A percentile compares a stretch with the other conserved stretches of the same genome.
Conservation (phyloP, 2,329 filamentous ascomycete genomes). For the Huntiella abstrusa region DNA sequence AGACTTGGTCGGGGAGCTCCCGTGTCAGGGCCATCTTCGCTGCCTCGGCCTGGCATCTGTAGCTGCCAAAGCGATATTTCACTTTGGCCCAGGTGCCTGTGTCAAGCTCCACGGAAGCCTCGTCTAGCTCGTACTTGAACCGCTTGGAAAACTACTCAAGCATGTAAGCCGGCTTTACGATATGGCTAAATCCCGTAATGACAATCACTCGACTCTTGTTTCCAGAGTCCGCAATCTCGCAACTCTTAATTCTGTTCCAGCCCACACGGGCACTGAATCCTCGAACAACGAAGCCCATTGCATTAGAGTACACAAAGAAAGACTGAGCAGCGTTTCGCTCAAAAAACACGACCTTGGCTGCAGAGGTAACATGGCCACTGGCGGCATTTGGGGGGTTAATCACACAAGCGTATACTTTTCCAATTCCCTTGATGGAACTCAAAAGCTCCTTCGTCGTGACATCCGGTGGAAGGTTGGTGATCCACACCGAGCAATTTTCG, state of each 20-base stretch:
- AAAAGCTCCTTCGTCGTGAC: slow-evolving; percentile 27
- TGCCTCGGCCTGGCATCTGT: slow-evolving; percentile 33
- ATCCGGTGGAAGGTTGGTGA: slow-evolving; percentile 29
- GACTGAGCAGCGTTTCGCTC: slow-evolving; percentile 20
- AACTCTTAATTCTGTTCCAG: slow-evolving; percentile 30
- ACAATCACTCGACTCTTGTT: slow-evolving; percentile 29
- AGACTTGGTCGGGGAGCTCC: slow-evolving; percentile 5
- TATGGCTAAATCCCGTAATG: slow-evolving; percentile 24
- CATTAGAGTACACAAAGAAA: slow-evolving; percentile 15
- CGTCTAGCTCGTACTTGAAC: slow-evolving; percentile 30
- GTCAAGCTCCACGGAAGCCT: slow-evolving; percentile 18
- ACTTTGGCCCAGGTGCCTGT: slow-evolving; percentile 18
- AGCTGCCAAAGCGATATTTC: slow-evolving; percentile 36
- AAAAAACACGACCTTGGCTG: slow-evolving; percentile 33
- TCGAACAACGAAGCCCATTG: slow-evolving; percentile 20
- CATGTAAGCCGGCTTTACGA: slow-evolving; percentile 26
- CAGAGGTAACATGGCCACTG: slow-evolving; percentile 20
- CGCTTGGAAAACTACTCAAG: slow-evolving; percentile 22
- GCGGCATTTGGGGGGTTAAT: slow-evolving; percentile 29
- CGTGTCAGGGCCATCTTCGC: slow-evolving; percentile 21
- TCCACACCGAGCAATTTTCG: slow-evolving; percentile 32
- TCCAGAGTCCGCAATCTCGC: slow-evolving; percentile 15
- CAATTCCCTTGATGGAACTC: slow-evolving; percentile 23
- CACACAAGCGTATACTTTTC: slow-evolving; percentile 31
- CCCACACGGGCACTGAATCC: slow-evolving; percentile 21